phyloP scores from a whole-genome alignment of 169 alveolate species.

The Cryptosporidium viatorum region DNA sequence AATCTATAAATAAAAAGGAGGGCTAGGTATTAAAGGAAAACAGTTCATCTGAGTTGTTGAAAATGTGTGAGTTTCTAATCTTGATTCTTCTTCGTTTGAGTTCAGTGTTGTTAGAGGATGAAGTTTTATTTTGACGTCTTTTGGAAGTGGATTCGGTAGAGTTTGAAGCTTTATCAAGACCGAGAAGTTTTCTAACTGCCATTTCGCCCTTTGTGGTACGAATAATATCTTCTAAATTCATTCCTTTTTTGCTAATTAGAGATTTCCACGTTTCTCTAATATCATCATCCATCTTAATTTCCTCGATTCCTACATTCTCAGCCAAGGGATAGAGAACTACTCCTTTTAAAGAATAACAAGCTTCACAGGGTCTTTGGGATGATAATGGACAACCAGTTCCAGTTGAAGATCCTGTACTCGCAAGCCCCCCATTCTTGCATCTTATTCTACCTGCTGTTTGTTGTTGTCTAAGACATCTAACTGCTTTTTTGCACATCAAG shows the following conservation, averaged over 20 bases:
- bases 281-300: conserved; percentile 46
- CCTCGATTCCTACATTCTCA: conserved; percentile 62
- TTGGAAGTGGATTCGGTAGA: not conserved
- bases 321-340: conserved; percentile 46
- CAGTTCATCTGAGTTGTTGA: conserved; percentile 48
- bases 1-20: not conserved
- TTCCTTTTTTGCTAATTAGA: conserved; percentile 1
- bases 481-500: conserved; percentile 50
- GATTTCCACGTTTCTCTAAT: conserved; percentile 58
- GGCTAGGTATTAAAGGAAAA: conserved; percentile 3
- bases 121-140: conserved; percentile 19
- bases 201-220: conserved; percentile 41
- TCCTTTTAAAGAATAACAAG: conserved; percentile 49
- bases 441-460: conserved; percentile 72
- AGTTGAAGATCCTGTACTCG: conserved; percentile 54
- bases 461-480: conserved; percentile 72
- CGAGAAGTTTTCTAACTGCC: conserved; percentile 63
- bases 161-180: conserved; percentile 18
- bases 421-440: conserved; percentile 66
- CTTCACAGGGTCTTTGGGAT: conserved; percentile 71
- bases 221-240: conserved; percentile 64
- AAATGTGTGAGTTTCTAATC: conserved; percentile 55
- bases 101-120: not conserved
- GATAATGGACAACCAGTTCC: conserved; percentile 66
- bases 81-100: conserved; percentile 39